Conservation (phyloP, 257 asterid genomes). For the Jacaranda copaia region DNA sequence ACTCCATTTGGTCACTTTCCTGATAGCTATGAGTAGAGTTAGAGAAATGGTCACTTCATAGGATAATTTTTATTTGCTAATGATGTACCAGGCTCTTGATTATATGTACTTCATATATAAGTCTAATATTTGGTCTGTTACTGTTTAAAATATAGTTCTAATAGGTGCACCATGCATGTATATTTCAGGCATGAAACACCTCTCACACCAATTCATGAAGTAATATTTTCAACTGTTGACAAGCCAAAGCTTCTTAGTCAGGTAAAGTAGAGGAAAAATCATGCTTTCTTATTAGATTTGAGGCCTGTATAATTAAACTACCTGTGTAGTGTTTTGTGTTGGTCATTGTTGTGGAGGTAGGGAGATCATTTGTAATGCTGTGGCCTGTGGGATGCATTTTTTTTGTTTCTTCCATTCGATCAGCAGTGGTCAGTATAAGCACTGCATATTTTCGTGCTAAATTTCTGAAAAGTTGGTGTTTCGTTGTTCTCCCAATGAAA, state of each 20-base stretch:
- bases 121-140: conserved; percentile 3
- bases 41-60: not conserved
- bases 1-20: no score
- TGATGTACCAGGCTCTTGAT: not conserved
- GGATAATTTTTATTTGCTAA: conserved; percentile 18
- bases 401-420: not conserved
- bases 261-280: conserved; percentile 54
- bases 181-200: conserved; percentile 72
- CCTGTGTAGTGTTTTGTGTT: conserved; percentile 1
- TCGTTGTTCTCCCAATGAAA: no score
- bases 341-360: not conserved
- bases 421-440: not conserved
- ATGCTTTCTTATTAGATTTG: conserved; percentile 25
- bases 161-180: conserved; percentile 25
- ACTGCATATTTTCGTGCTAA: no score
- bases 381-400: not conserved
- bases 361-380: conserved; percentile 3
- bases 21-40: not conserved
- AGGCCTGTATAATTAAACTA: conserved; percentile 23
- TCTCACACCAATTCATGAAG: conserved; percentile 67
- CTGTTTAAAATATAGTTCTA: conserved; percentile 15
- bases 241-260: conserved; percentile 96
- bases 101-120: not conserved
- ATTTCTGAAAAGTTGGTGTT: no score
- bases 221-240: conserved; percentile 87